Evolutionary conservation across 2,329 filamentous ascomycete species (phyloP).

Genomic region (Dactylonectria estremocensis): DNA sequence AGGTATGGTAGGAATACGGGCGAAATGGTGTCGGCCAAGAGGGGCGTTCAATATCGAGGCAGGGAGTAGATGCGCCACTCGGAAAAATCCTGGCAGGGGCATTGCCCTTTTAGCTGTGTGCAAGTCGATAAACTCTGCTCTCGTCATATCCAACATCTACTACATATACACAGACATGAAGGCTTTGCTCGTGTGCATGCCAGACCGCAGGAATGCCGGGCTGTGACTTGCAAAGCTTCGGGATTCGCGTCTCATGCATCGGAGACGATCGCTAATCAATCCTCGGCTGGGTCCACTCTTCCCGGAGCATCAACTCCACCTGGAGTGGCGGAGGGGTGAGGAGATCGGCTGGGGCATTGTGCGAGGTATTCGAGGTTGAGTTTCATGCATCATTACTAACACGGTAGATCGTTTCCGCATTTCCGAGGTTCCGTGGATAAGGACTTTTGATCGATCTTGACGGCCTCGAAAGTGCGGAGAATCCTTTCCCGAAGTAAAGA

Average conservation of each 20-base stretch:
- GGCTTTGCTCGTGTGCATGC: not conserved
- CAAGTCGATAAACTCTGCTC: not conserved
- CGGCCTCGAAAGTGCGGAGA: conserved; percentile 1
- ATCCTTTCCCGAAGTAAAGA: conserved; percentile 8
- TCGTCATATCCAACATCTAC: not conserved
- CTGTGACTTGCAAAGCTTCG: not conserved
- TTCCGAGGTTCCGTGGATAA: conserved; percentile 1
- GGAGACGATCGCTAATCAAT: not conserved
- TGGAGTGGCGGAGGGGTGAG: not conserved
- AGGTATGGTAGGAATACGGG: not conserved
- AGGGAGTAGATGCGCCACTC: too few relatives aligned
- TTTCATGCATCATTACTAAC: not conserved
- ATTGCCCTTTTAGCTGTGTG: not conserved
- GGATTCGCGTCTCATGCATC: not conserved
- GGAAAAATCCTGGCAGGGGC: too few relatives aligned
- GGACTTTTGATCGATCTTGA: not conserved
- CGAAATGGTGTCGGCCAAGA: not conserved
- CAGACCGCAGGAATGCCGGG: not conserved
- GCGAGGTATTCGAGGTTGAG: not conserved
- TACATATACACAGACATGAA: not conserved
- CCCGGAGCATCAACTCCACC: conserved; percentile 5
- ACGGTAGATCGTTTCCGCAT: not conserved
- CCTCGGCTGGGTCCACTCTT: not conserved
- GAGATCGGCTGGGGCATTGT: conserved; percentile 2
- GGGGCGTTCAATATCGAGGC: too few relatives aligned